Conservation (phyloP, 139 green algal genomes). For the Tetradesmus lagerheimii region DNA sequence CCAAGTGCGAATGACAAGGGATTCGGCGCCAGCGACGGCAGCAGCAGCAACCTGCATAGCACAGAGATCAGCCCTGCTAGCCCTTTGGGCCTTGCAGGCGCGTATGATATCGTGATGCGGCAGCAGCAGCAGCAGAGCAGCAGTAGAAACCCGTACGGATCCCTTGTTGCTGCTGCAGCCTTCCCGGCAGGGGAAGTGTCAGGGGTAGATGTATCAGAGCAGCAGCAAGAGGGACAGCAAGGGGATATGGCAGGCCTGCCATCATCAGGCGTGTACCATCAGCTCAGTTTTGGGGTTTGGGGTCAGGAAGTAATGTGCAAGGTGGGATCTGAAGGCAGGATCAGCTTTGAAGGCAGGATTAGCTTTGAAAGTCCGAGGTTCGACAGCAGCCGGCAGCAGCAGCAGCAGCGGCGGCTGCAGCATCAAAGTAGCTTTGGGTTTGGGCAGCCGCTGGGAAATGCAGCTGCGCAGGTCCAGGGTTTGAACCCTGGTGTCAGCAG, state of each 20-base stretch:
- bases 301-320: not conserved
- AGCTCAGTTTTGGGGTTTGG: not conserved
- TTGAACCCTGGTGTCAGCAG: not conserved
- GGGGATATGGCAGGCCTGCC: not conserved
- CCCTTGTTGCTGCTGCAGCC: not conserved
- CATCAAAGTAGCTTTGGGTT: not conserved
- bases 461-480: not conserved
- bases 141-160: not conserved
- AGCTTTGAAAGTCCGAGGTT: not conserved
- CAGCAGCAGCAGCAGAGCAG: not conserved
- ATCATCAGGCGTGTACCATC: not conserved
- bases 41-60: not conserved
- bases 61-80: not conserved
- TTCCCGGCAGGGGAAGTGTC: not conserved
- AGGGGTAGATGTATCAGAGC: not conserved
- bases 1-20: not conserved
- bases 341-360: not conserved
- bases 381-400: not conserved
- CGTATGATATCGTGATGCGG: not conserved
- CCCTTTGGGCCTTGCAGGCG: not conserved
- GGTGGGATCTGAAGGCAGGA: not conserved
- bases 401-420: not conserved
- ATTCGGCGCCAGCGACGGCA: not conserved
- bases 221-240: not conserved
- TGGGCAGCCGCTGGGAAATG: not conserved